phyloP scores from a whole-genome alignment of 2,329 filamentous ascomycete species.

The Aspergillus ustus region DNA sequence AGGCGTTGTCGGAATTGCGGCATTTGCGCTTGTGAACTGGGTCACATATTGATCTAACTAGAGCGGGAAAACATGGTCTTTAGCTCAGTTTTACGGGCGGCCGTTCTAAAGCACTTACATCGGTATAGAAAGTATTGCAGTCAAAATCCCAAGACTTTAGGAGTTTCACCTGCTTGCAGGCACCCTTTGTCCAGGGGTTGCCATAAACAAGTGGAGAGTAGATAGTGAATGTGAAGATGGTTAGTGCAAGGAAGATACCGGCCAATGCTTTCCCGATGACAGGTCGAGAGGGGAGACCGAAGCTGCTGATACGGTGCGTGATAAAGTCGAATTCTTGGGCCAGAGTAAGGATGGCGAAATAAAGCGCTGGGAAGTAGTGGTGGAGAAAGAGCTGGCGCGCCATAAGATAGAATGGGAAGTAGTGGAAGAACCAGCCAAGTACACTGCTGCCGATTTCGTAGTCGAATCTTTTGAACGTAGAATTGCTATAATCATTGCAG shows the following conservation, averaged over 20 bases:
- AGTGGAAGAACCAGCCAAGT: slow-evolving; percentile 95
- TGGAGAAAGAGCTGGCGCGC: slow-evolving; percentile 96
- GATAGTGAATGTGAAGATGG: slow-evolving; percentile 77
- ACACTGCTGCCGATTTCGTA: slow-evolving; percentile 92
- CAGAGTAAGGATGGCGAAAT: slow-evolving; percentile 88
- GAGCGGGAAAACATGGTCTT: slow-evolving; percentile 29
- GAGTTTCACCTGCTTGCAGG: slow-evolving; percentile 86
- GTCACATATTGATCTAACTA: slow-evolving; percentile 48
- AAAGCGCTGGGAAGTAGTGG: slow-evolving; percentile 96
- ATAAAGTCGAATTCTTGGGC: slow-evolving; percentile 89
- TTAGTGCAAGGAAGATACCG: slow-evolving; percentile 73
- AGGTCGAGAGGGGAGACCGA: slow-evolving; percentile 72
- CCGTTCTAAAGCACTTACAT: slow-evolving; percentile 67
- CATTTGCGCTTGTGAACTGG: slow-evolving; percentile 28
- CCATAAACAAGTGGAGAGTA: slow-evolving; percentile 91
- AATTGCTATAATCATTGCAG: slow-evolving; percentile 80
- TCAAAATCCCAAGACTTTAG: slow-evolving; percentile 95
- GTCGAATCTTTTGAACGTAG: slow-evolving; percentile 93
- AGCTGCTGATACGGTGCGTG: slow-evolving; percentile 70
- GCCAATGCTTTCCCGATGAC: slow-evolving; percentile 75
- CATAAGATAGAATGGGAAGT: slow-evolving; percentile 99
- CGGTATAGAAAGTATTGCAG: slow-evolving; percentile 88
- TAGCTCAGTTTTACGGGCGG: neutral
- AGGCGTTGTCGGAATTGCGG: slow-evolving; percentile 31
- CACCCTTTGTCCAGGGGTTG: slow-evolving; percentile 87